These are phyloP conservation scores for Populus hybrid DNA, from an alignment of 441 rosid genomes.

Conservation along the genomic window DNA sequence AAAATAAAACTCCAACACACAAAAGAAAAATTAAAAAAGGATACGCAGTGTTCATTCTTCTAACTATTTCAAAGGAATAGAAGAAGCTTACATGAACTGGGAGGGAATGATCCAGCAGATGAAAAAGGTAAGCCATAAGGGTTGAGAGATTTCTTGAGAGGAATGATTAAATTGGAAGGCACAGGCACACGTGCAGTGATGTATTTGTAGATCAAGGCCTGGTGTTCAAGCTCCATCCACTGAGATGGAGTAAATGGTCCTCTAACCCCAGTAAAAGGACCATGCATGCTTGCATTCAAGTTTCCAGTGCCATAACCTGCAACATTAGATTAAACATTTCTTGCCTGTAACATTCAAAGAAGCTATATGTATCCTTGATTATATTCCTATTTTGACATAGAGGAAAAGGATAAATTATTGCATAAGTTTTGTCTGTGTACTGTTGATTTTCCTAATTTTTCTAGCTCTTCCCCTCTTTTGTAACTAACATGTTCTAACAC, in stretches of 20 bases:
- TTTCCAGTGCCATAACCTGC: conserved; percentile 35
- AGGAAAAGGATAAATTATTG: neutral
- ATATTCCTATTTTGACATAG: neutral
- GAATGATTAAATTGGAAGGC: conserved; percentile 55
- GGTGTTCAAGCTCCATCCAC: conserved; percentile 76
- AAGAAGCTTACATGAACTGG: conserved; percentile 48
- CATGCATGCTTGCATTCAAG: conserved; percentile 42
- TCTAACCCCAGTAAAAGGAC: conserved; percentile 33
- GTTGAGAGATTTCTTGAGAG: conserved; percentile 51
- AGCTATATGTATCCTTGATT: neutral
- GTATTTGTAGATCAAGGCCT: conserved; percentile 73
- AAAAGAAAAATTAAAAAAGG: neutral
- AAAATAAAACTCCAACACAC: too few species aligned
- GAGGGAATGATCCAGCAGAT: conserved; percentile 35
- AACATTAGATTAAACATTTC: conserved; percentile 1
- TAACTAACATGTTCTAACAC: neutral
- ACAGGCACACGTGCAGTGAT: conserved; percentile 51
- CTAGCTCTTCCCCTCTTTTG: conserved; percentile 1
- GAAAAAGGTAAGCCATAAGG: conserved; percentile 25
- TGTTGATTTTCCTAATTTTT: conserved; percentile 8
- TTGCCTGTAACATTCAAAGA: conserved; percentile 12
- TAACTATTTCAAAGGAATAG: neutral
- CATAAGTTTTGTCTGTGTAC: neutral
- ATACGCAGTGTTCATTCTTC: neutral
- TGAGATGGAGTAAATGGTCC: conserved; percentile 65